Conservation (phyloP, 1,139 yeast species). For the Hanseniaspora uvarum region DNA sequence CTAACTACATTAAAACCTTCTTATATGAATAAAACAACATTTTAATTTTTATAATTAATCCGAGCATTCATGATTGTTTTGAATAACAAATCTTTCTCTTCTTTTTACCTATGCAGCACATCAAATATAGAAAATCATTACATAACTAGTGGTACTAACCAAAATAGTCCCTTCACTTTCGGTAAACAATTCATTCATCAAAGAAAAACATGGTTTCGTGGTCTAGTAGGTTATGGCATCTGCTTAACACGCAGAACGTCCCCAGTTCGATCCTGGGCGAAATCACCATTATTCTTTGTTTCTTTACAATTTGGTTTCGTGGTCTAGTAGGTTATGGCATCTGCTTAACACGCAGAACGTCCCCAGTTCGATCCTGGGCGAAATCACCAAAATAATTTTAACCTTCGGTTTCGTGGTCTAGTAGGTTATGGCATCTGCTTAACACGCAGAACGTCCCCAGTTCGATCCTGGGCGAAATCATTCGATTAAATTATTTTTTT, state of each 20-base stretch:
- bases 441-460: constrained; percentile 99
- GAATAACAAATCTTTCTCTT: too few relatives aligned
- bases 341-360: constrained; percentile 99
- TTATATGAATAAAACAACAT: too few relatives aligned
- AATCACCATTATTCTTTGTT: constrained; percentile 41
- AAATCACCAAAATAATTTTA: constrained; percentile 46
- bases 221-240: constrained; percentile 99
- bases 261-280: constrained; percentile 99
- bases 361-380: constrained; percentile 99
- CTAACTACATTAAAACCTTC: too few relatives aligned
- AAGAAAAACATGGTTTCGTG: constrained; percentile 47
- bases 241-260: constrained; percentile 99
- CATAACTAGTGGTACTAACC: too few relatives aligned
- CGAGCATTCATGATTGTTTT: too few relatives aligned
- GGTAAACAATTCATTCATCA: constrained; percentile 20
- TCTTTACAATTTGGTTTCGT: constrained; percentile 42
- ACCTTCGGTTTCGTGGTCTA: constrained; percentile 72
- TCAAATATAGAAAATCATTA: too few relatives aligned
- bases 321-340: constrained; percentile 99
- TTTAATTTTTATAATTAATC: too few relatives aligned
- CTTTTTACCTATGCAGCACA: too few relatives aligned
- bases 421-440: constrained; percentile 99
- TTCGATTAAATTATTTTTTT: constrained; percentile 20
- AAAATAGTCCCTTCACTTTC: constrained; percentile 20
- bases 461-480: constrained; percentile 99